These are phyloP conservation scores for Botrytis elliptica DNA, from an alignment of 2,329 filamentous ascomycete genomes.

Conservation along the genomic window DNA sequence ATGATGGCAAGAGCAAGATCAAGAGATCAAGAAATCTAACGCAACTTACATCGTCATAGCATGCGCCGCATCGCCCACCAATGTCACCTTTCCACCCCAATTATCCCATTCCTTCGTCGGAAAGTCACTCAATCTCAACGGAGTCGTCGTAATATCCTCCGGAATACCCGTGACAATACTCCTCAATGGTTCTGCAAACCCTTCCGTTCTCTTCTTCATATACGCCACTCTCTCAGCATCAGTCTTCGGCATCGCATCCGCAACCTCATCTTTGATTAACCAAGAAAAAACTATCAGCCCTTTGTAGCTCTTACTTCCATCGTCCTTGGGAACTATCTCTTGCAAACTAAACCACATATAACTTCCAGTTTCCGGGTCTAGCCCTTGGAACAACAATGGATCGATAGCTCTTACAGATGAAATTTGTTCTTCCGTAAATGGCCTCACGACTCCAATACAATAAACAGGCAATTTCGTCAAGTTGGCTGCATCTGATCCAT, in stretches of 20 bases:
- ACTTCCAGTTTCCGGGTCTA: constrained; percentile 50
- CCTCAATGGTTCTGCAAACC: constrained; percentile 46
- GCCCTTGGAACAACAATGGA: constrained; percentile 54
- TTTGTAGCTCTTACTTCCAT: constrained; percentile 43
- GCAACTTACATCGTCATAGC: constrained; percentile 38
- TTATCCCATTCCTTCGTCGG: constrained; percentile 39
- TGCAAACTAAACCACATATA: constrained; percentile 53
- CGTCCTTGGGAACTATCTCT: constrained; percentile 40
- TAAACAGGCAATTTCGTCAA: constrained; percentile 42
- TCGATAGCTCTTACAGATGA: constrained; percentile 48
- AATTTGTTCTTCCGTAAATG: constrained; percentile 43
- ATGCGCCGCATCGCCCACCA: constrained; percentile 40
- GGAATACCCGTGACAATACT: constrained; percentile 47
- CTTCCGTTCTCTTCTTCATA: constrained; percentile 42
- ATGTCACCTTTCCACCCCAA: constrained; percentile 34
- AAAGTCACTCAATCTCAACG: constrained; percentile 38
- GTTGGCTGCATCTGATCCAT: constrained; percentile 39
- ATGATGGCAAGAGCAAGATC: neutral
- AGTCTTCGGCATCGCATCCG: constrained; percentile 39
- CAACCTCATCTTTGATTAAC: constrained; percentile 39
- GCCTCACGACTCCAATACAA: constrained; percentile 42
- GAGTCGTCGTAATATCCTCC: constrained; percentile 40
- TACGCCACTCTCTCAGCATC: constrained; percentile 41
- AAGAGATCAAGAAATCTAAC: neutral
- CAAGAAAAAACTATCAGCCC: constrained; percentile 50